A percentile compares a stretch with the other conserved stretches of the same genome.
phyloP scores from a whole-genome alignment of 2,329 filamentous ascomycete species.

The Periconia digitata region DNA sequence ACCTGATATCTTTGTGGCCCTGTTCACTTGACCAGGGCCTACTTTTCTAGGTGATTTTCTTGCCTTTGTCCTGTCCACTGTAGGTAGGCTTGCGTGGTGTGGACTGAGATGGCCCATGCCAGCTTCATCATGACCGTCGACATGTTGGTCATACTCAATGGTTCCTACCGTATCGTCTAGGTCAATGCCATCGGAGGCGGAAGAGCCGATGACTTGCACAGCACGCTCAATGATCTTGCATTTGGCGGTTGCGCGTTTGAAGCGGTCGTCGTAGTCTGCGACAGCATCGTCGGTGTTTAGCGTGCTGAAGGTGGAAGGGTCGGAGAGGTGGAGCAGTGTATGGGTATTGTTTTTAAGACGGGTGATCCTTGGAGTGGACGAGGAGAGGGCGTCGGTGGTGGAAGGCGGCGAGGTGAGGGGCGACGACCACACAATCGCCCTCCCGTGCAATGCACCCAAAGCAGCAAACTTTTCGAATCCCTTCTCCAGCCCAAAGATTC shows the following conservation, averaged over 20 bases:
- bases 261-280: constrained; percentile 84
- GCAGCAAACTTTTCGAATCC: constrained; percentile 91
- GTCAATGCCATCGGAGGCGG: too few species aligned
- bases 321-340: constrained; percentile 74
- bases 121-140: too few species aligned
- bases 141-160: too few species aligned
- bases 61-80: neutral
- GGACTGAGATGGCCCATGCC: too few species aligned
- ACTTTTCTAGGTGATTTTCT: constrained; percentile 8
- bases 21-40: neutral
- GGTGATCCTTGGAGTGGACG: constrained; percentile 49
- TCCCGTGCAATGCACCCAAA: constrained; percentile 76
- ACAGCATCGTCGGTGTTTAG: constrained; percentile 87
- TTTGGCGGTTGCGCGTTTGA: constrained; percentile 82
- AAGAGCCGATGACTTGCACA: neutral
- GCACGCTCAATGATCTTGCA: constrained; percentile 81
- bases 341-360: constrained; percentile 76
- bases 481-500: constrained; percentile 85
- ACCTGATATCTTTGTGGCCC: neutral
- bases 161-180: too few species aligned
- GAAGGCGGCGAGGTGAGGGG: constrained; percentile 40
- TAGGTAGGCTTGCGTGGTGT: too few species aligned
- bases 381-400: neutral
- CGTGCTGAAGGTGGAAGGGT: constrained; percentile 74
- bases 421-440: constrained; percentile 80